Evolutionary conservation across 164 flowering plant genomes (phyloP), one percentile per base, ranked within the genome.

Genomic region (Platanus orientalis): DNA sequence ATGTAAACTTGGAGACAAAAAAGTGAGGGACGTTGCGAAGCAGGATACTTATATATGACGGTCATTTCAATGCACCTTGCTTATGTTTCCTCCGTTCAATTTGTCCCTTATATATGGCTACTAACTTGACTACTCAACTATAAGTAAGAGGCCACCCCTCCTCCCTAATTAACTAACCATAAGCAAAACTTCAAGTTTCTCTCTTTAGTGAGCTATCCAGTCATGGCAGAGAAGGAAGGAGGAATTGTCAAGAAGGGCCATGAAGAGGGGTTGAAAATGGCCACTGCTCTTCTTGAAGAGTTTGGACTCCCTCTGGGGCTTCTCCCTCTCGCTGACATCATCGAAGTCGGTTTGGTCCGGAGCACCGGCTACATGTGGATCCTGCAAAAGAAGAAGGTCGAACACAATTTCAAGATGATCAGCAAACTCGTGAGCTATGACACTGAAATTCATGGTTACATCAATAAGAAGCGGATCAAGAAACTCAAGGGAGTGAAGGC

Each of bases 401-500:
- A 77, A 25, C 80, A 77, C 68, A 44, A 65, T 16, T 77, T 71
- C 66, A 71, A 77, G 65, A 55, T 65, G 69, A 54, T 71, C 1
- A 62, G 71, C 63, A 74, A 74, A 58, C 64, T 64, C 16, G 80
- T 74, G 60, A 65, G 73, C 21, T 77, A 71, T 39, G 71, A 66
- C 53, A 36, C 57, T 1, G 67, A 77, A 17, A 74, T 77, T 2
- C 28, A 49, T 6, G 79, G 73, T 1, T 59, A 47, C 17, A 59
- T 76, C 17, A 63, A 66, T 25, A 66, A 69, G 45, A 61, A 63
- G 25, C 5, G 63, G 52, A 76, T 76, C 34, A 76, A 60, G 69
- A 76, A 76, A 64, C 76, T 76, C 19, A 76, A 66, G 40, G 76
- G 79, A 12, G 76, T 76, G 57, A 76, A 72, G 76, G 79, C 74